phyloP scores from a whole-genome alignment of 2,329 filamentous ascomycete genomes.

The Leptographium lundbergii region DNA sequence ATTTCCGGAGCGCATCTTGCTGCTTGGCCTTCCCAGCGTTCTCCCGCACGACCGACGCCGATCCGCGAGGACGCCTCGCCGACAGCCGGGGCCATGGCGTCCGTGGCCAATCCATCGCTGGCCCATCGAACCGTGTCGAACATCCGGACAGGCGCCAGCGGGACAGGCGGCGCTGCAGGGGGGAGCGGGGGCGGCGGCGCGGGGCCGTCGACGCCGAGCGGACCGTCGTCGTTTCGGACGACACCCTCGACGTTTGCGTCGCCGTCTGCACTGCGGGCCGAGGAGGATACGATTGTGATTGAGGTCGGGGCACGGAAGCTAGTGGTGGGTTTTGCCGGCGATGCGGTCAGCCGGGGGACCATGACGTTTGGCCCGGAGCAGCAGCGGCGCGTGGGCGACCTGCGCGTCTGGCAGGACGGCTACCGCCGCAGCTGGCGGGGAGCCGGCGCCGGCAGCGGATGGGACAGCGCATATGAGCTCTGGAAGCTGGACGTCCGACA shows the following conservation, averaged over 20 bases:
- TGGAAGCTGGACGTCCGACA: conserved; percentile 66
- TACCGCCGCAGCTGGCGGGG: conserved; percentile 33
- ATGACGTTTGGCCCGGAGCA: conserved; percentile 63
- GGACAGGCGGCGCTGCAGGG: conserved; percentile 8
- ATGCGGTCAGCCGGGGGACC: conserved; percentile 59
- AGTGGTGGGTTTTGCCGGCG: conserved; percentile 76
- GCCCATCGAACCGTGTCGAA: conserved; percentile 46
- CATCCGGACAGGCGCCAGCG: conserved; percentile 26
- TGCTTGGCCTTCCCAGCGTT: not conserved
- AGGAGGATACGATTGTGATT: conserved; percentile 76
- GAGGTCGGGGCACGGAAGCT: conserved; percentile 73
- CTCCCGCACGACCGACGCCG: not conserved
- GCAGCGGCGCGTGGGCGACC: conserved; percentile 69
- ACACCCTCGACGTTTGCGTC: conserved; percentile 44
- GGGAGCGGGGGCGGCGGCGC: conserved; percentile 12
- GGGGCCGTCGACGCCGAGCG: conserved; percentile 10
- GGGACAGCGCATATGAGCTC: conserved; percentile 57
- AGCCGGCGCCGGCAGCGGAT: conserved; percentile 30
- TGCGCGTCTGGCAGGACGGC: conserved; percentile 53
- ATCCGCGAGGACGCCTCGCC: not conserved
- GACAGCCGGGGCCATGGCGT: conserved; percentile 26
- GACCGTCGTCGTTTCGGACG: conserved; percentile 41
- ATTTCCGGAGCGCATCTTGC: not conserved
- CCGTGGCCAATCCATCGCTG: conserved; percentile 29
- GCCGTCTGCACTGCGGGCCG: conserved; percentile 50